Conservation (phyloP, 148 eudicot species). For the Fagopyrum tataricum region DNA sequence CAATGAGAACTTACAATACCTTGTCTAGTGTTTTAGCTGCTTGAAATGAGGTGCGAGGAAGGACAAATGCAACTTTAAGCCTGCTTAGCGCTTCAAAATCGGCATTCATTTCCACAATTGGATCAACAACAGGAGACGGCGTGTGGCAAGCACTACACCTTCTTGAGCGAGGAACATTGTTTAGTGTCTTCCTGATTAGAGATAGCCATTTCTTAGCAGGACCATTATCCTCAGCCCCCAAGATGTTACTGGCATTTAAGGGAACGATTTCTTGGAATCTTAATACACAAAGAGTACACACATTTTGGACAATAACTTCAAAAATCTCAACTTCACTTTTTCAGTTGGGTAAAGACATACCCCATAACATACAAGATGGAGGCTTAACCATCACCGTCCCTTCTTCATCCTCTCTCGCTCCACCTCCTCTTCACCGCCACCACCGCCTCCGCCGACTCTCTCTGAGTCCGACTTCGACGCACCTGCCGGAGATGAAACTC, state of each 20-base stretch:
- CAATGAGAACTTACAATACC: too few species aligned
- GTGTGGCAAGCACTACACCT: conserved; percentile 62
- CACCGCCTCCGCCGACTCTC: too few species aligned
- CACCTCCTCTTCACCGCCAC: too few species aligned
- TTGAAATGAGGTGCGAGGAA: conserved; percentile 84
- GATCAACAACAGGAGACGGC: conserved; percentile 85
- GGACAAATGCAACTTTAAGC: conserved; percentile 47
- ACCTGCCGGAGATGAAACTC: too few species aligned
- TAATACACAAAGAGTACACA: conserved; percentile 16
- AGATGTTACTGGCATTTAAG: conserved; percentile 81
- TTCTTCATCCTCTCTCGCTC: too few species aligned
- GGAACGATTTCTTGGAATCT: conserved; percentile 97
- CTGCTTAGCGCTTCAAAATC: conserved; percentile 80
- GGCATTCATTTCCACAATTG: conserved; percentile 68
- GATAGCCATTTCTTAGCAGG: conserved; percentile 91
- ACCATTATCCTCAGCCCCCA: conserved; percentile 91
- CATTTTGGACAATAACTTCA: background rate
- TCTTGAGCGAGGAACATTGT: conserved; percentile 74
- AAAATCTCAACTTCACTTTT: background rate
- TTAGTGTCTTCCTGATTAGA: conserved; percentile 61
- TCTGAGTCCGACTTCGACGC: too few species aligned
- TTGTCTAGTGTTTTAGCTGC: too few species aligned
- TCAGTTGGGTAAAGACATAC: conserved; percentile 26
- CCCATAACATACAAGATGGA: conserved; percentile 98
- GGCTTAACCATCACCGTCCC: too few species aligned